phyloP scores from a whole-genome alignment of 495 filamentous ascomycete genomes.

The Glonium stellatum region DNA sequence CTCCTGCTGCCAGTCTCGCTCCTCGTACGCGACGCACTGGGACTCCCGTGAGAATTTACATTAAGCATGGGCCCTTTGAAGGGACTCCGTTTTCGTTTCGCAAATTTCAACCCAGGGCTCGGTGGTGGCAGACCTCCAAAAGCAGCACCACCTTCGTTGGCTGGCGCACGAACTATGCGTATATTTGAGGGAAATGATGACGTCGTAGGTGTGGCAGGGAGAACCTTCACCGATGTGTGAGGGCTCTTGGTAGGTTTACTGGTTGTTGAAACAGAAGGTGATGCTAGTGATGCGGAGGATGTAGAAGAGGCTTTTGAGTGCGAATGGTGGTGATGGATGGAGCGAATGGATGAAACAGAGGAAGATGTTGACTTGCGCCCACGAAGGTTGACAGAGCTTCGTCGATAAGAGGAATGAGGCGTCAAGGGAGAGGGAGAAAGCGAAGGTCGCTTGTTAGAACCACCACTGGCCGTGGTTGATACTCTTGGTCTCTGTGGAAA shows the following conservation, averaged over 20 bases:
- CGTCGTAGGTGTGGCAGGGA: conserved; percentile 81
- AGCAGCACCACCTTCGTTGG: conserved; percentile 31
- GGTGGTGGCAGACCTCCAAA: conserved; percentile 41
- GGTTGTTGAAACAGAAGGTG: conserved; percentile 51
- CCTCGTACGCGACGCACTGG: conserved; percentile 27
- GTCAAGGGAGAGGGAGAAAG: conserved; percentile 85
- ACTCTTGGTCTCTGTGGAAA: conserved; percentile 26
- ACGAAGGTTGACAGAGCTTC: conserved; percentile 65
- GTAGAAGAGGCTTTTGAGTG: conserved; percentile 94
- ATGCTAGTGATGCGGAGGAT: conserved; percentile 64
- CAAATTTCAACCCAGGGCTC: conserved; percentile 68
- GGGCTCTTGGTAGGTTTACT: conserved; percentile 53
- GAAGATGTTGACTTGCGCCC: conserved; percentile 95
- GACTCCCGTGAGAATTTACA: conserved; percentile 34
- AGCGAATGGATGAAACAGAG: conserved; percentile 86
- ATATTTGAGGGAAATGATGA: conserved; percentile 80
- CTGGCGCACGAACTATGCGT: conserved; percentile 60
- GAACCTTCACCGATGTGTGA: conserved; percentile 76
- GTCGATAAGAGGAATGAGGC: conserved; percentile 75
- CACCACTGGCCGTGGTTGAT: conserved; percentile 43
- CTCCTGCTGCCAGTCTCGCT: conserved; percentile 42
- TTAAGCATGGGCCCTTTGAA: conserved; percentile 81
- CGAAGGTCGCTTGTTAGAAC: conserved; percentile 71
- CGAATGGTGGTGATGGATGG: conserved; percentile 76
- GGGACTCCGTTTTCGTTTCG: conserved; percentile 77